Evolutionary conservation across 495 filamentous ascomycete genomes (phyloP).

Genomic region (Cercophora samala): DNA sequence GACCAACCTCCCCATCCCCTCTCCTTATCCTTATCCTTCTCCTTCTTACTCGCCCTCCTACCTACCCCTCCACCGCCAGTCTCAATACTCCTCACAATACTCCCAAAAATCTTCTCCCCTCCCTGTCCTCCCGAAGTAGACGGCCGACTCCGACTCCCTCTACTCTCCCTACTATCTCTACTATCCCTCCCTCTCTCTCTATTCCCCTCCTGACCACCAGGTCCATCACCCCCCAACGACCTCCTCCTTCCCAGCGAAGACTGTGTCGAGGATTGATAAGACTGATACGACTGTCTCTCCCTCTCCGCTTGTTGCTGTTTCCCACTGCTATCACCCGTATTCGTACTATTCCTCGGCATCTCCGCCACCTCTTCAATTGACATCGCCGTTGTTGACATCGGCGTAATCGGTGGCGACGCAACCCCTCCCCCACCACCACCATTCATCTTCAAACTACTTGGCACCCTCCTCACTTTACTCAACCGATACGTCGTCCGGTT

Average conservation of each 20-base stretch:
- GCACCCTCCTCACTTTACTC: not conserved
- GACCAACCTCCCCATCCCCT: conserved; percentile 24
- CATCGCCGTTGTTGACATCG: not conserved
- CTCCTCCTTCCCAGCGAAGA: not conserved
- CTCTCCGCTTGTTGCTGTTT: not conserved
- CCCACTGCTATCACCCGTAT: not conserved
- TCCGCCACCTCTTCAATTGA: not conserved
- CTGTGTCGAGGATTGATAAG: not conserved
- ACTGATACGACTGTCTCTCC: not conserved
- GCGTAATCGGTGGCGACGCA: not conserved
- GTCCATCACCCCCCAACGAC: conserved; percentile 6
- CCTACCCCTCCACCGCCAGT: not conserved
- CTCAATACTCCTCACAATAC: not conserved
- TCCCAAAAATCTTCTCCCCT: conserved; percentile 2
- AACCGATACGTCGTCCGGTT: not conserved
- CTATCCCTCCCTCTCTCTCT: not conserved
- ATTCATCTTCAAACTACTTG: not conserved
- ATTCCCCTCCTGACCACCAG: not conserved
- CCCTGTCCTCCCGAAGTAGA: conserved; percentile 5
- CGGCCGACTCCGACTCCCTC: not conserved
- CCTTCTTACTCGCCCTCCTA: conserved; percentile 9
- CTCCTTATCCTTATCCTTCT: conserved; percentile 20
- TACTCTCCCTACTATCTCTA: not conserved
- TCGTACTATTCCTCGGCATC: not conserved
- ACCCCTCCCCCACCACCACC: not conserved